Evolutionary conservation across 805 yeast genomes (phyloP).

Genomic region (Starmerella kuoi): DNA sequence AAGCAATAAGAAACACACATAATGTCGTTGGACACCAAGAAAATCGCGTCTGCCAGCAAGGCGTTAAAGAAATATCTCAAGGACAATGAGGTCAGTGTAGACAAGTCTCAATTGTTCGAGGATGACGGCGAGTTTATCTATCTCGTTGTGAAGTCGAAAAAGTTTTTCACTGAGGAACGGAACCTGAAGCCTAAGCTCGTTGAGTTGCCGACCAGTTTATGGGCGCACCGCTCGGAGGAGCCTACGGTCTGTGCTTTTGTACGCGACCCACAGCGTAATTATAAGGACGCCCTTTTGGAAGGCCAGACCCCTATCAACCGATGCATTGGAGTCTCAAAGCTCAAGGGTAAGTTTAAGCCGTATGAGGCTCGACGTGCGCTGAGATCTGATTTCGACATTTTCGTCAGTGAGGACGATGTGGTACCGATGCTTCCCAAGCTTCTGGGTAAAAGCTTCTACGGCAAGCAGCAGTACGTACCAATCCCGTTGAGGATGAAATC

Average conservation of each 20-base stretch:
- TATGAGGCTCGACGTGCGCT: conserved; percentile 78
- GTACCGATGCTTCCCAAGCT: conserved; percentile 69
- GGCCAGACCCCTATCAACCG: conserved; percentile 28
- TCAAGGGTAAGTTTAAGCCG: conserved; percentile 77
- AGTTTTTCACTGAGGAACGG: conserved; percentile 48
- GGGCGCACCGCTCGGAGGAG: conserved; percentile 31
- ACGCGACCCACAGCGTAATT: conserved; percentile 45
- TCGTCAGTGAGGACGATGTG: conserved; percentile 74
- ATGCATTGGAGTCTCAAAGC: conserved; percentile 58
- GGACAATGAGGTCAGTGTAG: conserved; percentile 27
- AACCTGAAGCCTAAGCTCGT: conserved; percentile 34
- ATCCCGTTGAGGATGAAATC: conserved; percentile 34
- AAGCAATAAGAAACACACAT: too few species aligned
- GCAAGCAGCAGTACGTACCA: conserved; percentile 57
- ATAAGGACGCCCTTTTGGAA: conserved; percentile 30
- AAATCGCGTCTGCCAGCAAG: conserved; percentile 29
- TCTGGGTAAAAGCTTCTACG: conserved; percentile 68
- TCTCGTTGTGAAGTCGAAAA: conserved; percentile 53
- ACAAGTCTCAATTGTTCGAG: conserved; percentile 40
- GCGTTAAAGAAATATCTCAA: conserved; percentile 54
- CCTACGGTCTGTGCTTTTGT: conserved; percentile 53
- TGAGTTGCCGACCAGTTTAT: conserved; percentile 36
- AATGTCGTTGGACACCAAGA: conserved; percentile 22
- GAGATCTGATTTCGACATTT: conserved; percentile 53
- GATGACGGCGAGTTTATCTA: conserved; percentile 42